Conservation (phyloP, 257 asterid genomes). For the Mitragyna speciosa region DNA sequence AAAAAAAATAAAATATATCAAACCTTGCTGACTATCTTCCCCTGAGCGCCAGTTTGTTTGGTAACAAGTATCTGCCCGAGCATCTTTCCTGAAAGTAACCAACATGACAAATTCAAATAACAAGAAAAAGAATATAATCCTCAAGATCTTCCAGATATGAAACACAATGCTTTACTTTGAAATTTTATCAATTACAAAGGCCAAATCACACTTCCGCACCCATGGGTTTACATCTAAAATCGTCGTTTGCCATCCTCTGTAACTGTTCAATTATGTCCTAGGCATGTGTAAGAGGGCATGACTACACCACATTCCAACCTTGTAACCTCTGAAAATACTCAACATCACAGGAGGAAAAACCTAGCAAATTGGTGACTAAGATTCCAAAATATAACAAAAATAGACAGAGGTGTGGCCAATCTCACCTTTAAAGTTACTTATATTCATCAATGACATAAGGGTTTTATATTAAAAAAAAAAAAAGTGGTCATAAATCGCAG, state of each 20-base stretch:
- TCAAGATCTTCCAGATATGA: background rate
- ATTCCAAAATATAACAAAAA: background rate
- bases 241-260: too few relatives aligned
- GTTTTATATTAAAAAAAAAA: too few relatives aligned
- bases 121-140: background rate
- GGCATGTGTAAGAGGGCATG: too few relatives aligned
- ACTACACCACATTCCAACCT: background rate
- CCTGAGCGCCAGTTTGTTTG: conserved; percentile 93
- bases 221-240: background rate
- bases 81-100: conserved; percentile 74
- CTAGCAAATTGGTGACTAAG: background rate
- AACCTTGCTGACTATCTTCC: conserved; percentile 98
- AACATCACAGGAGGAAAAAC: background rate
- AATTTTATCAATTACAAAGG: background rate
- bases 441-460: background rate
- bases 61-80: conserved; percentile 94
- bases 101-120: background rate
- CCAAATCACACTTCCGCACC: background rate
- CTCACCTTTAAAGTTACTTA: background rate
- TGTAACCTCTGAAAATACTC: background rate
- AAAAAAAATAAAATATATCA: conserved; percentile 1
- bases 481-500: background rate
- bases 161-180: background rate
- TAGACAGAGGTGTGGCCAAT: too few relatives aligned
- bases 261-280: too few relatives aligned